phyloP scores from a whole-genome alignment of 176 grass and related monocot genomes.

The Triticum aestivum region IWGSC_CS_RefSeq_v2.1 NC_057808.1:401076145-401076644 shows the following conservation, averaged over 20 bases:
- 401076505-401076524: background rate
- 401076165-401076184: background rate
- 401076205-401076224: background rate
- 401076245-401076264: background rate
- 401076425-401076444: background rate
- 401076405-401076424: background rate
- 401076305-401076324: too few relatives aligned
- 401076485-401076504: background rate
- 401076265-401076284: background rate
- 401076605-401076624: background rate
- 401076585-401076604: background rate
- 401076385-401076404: background rate
- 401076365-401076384: background rate
- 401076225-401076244: background rate
- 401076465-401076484: background rate
- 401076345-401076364: background rate
- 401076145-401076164: background rate
- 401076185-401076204: background rate
- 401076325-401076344: background rate
- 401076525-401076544: slow-evolving; percentile 10
- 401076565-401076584: background rate
- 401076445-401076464: background rate
- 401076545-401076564: background rate
- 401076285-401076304: too few relatives aligned
- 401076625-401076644: background rate